Conservation (phyloP, 2,329 filamentous ascomycete genomes). For the Apiospora sp. region DNA sequence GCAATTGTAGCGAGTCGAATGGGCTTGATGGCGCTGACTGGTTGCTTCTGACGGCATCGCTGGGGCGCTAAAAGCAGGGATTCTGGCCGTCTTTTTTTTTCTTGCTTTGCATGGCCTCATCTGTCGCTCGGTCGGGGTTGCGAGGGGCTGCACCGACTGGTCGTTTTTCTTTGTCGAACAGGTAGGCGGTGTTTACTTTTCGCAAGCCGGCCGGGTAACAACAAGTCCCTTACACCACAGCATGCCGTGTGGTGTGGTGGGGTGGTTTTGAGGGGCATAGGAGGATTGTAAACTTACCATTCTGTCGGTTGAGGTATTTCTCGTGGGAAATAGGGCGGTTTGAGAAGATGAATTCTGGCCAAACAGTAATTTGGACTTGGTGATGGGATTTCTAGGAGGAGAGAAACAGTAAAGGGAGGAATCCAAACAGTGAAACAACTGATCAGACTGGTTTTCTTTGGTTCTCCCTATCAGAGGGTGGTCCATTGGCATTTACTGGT, state of each 20-base stretch:
- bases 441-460: constrained; percentile 22
- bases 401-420: constrained; percentile 25
- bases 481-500: constrained; percentile 29
- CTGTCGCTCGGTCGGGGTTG: constrained; percentile 23
- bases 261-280: background rate
- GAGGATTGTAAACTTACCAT: constrained; percentile 45
- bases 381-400: constrained; percentile 39
- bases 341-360: constrained; percentile 19
- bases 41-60: constrained; percentile 7
- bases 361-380: constrained; percentile 32
- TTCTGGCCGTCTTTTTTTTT: constrained; percentile 3
- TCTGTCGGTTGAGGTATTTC: constrained; percentile 35
- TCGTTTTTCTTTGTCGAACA: background rate
- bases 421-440: constrained; percentile 27
- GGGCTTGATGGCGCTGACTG: constrained; percentile 21
- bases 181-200: constrained; percentile 17
- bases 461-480: constrained; percentile 18
- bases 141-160: constrained; percentile 19
- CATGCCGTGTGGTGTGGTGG: constrained; percentile 10
- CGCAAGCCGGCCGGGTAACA: constrained; percentile 15
- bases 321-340: constrained; percentile 6
- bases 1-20: background rate
- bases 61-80: constrained; percentile 23
- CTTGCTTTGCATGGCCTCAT: constrained; percentile 17
- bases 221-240: constrained; percentile 3